Base-by-base conservation (phyloP, 164 flowering plant species). In the Berberis thunbergii region DNA sequence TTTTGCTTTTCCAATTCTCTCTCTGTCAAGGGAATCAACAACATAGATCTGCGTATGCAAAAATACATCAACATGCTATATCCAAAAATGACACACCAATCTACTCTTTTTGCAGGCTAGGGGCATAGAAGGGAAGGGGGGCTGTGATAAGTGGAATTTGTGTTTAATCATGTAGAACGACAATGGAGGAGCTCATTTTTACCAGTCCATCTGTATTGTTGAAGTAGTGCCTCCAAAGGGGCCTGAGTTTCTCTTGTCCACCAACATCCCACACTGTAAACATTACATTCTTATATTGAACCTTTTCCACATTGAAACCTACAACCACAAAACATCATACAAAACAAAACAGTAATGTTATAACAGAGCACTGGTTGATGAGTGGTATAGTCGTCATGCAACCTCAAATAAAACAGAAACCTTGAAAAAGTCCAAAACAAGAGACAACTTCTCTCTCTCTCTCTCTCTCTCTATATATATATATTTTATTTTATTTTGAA, bases 201-300 rank as follows among this genome's bases (percentile, higher is more conserved):
- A 94, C 99, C 91, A 95, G 84, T 62, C 96, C 99, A 83, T 95
- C 96, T 1, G 99, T 91, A 67, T 91, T 87, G 64, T 86, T 86
- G 52, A 95, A 95, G 79, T 95, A 95, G 80, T 95, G 97, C 85
- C 97, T 91, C 99, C 97, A 95, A 1, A 95, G 81, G 43, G 99
- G 97, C 77, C 99, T 85, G 41, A 95, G 75, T 72, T 91, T 91
- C 77, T 91, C 97, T 75, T 91, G 99, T 4, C 99, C 99, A 13
- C 99, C 99, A n/a, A 91, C 99, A 72, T 95, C 99, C 97, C 97
- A 94, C 49, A 94, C 97, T 6, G 97, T 94, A 81, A 94, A 94
- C 3, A 86, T 65, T 61, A 94, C 99, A 81, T 94, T 94, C 80
- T 91, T 94, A 68, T 91, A 94, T 71, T 91, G 99, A 73, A 94